These are phyloP conservation scores for Lecanicillium sp. DNA, from an alignment of 2,329 filamentous ascomycete genomes.

Conservation along the genomic window DNA sequence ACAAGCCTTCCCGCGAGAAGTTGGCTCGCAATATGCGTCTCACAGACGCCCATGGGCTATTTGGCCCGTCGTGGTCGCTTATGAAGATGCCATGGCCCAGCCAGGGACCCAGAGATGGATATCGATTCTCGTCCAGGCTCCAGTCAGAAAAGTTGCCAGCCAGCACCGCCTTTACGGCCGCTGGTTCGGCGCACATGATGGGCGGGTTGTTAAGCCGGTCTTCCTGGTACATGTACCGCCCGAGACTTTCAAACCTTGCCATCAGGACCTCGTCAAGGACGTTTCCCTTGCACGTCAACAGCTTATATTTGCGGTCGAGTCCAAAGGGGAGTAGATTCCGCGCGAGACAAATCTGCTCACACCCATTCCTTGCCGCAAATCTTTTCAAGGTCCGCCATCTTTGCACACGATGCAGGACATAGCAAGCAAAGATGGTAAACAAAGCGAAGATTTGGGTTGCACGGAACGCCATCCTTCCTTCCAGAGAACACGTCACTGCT, in stretches of 20 bases:
- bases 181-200: constrained; percentile 4
- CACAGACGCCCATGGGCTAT: constrained; percentile 1
- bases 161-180: neutral
- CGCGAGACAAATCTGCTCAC: neutral
- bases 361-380: neutral
- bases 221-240: constrained; percentile 2
- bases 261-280: constrained; percentile 6
- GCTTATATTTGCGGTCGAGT: constrained; percentile 2
- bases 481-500: too few species aligned
- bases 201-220: constrained; percentile 3
- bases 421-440: neutral
- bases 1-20: neutral
- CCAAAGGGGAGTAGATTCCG: constrained; percentile 1
- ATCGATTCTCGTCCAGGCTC: constrained; percentile 5
- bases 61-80: constrained; percentile 3
- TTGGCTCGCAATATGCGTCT: neutral
- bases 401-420: neutral
- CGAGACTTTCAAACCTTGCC: constrained; percentile 2
- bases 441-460: neutral
- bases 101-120: constrained; percentile 3
- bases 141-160: constrained; percentile 3
- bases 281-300: constrained; percentile 2
- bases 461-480: constrained; percentile 1
- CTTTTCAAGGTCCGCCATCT: neutral
- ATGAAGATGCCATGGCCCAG: constrained; percentile 4